Evolutionary conservation across 139 green algal species (phyloP), one percentile per base, ranked within the genome.

Genomic region (Coelastrella sp.): DNA sequence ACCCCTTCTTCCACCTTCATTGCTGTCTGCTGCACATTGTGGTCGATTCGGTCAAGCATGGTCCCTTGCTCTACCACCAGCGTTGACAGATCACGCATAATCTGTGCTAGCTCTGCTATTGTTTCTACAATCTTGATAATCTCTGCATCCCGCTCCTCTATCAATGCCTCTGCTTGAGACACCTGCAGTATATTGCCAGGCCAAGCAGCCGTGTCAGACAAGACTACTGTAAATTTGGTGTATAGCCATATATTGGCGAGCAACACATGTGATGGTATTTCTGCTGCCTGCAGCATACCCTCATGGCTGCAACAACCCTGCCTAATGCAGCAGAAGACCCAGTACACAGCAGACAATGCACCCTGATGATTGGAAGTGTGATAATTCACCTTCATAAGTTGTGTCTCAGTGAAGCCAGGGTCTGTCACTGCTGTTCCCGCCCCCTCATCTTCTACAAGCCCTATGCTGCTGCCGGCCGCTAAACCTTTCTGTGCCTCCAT

Each of bases 31-130:
- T 76, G 70, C 66, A 96, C 92, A 85, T 94, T 96, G 68, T 84
- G 57, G 82, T 96, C 94, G 17, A 96, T 94, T 7, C 98, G 93
- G 91, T 99, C 98, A 82, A 99, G 92, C 63, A 99, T 96, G 25
- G 96, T 99, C 79, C 98, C 98, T 93, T 99, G 98, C 87, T 99
- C 98, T 75, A 99, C 98, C n/a, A 99, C 98, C 56, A 99, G 92
- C 11, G 96, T 94, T 4, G 92, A 96, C 82, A 99, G 92, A 91
- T 99, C 98, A 70, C 97, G 95, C 98, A 99, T 99, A 92, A 99
- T 97, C 94, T 98, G 94, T 25, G 96, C 92, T 66, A 95, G 90
- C 81, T 95, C 91, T 24, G 82, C 88, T 35, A 96, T 96, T 35
- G 93, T 94, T 73, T 95, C 92, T 27, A 96, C 93, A 49, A 93